Base-by-base conservation (phyloP, 169 alveolate species). In the Eimeria sp. region DNA sequence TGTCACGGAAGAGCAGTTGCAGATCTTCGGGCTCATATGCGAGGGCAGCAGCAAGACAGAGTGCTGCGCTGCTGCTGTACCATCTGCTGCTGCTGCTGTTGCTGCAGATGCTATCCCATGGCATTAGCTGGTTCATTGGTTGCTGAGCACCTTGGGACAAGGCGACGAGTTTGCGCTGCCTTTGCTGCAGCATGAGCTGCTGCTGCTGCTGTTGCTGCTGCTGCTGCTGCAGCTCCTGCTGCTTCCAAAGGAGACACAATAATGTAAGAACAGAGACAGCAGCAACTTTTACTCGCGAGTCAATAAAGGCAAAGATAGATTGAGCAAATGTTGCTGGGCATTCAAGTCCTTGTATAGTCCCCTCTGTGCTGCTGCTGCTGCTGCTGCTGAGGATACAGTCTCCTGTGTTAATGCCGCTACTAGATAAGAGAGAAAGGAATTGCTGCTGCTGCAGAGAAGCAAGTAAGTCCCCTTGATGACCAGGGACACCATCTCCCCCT, bases 391-490 rank as follows among this genome's bases (percentile, higher is more conserved):
- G 61, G 34, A 75, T 75, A 49, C 58, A 54, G 61, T 84, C 92
- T 11, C 61, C 47, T 10, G 78, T 16, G 92, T 40, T 84, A 47
- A 61, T 34, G 92, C 92, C 92, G 92, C 92, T 84, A 40, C 43
- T 34, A 0, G 80, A 57, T 5, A 84, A 25, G 25, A 84, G 92
- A 18, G 78, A 84, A 43, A 67, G 40, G 40, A 88, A 88, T 11
- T 88, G 94, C 86, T 88, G 94, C 94, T 88, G 94, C 84, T 88
- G 94, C 94, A 63, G 86, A 72, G 61, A 20, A 4, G 82, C 86
- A 13, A 65, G 70, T 47, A 65, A 51, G 16, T 88, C 94, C 20
- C 72, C 75, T 16, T 40, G 84, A 22, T 88, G 94, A 9, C 49
- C 67, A 45, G 94, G 94, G 86, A 67, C 86, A 49, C 84, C 86